A percentile compares a stretch with the other conserved stretches of the same genome.
phyloP scores from a whole-genome alignment of 2,329 filamentous ascomycete species.

The Colletotrichum karsti region DNA sequence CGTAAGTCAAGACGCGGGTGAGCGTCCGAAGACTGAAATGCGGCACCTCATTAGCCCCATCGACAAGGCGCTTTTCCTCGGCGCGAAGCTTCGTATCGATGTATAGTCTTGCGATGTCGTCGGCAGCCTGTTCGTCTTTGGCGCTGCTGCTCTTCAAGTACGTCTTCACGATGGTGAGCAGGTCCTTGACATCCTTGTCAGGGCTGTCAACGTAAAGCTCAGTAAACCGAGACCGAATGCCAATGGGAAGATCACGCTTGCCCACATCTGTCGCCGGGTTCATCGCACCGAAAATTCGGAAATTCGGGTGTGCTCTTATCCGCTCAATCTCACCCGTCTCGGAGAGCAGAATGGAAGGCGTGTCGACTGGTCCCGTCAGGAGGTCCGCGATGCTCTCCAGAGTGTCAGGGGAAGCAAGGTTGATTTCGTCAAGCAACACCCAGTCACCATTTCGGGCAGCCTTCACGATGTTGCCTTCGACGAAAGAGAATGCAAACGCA shows the following conservation, averaged over 20 bases:
- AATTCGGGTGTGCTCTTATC: conserved; percentile 88
- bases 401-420: conserved; percentile 92
- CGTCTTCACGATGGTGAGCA: conserved; percentile 86
- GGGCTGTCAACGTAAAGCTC: conserved; percentile 95
- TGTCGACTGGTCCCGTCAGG: conserved; percentile 75
- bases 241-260: conserved; percentile 91
- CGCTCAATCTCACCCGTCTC: conserved; percentile 95
- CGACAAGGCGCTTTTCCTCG: conserved; percentile 84
- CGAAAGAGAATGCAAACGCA: conserved; percentile 91
- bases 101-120: conserved; percentile 88
- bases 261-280: conserved; percentile 98
- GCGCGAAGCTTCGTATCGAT: conserved; percentile 85
- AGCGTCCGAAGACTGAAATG: conserved; percentile 97
- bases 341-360: conserved; percentile 86
- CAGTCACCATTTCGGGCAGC: conserved; percentile 96
- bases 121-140: conserved; percentile 76
- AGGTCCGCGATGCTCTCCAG: conserved; percentile 93
- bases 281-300: conserved; percentile 98
- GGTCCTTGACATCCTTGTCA: conserved; percentile 84
- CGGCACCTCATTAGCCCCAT: conserved; percentile 94
- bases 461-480: conserved; percentile 95
- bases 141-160: conserved; percentile 80
- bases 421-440: conserved; percentile 97
- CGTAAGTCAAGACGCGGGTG: conserved; percentile 89
- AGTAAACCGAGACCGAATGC: conserved; percentile 90